Conservation (phyloP, 108 stramenopile genomes). For the Nitzschia sp. region DNA sequence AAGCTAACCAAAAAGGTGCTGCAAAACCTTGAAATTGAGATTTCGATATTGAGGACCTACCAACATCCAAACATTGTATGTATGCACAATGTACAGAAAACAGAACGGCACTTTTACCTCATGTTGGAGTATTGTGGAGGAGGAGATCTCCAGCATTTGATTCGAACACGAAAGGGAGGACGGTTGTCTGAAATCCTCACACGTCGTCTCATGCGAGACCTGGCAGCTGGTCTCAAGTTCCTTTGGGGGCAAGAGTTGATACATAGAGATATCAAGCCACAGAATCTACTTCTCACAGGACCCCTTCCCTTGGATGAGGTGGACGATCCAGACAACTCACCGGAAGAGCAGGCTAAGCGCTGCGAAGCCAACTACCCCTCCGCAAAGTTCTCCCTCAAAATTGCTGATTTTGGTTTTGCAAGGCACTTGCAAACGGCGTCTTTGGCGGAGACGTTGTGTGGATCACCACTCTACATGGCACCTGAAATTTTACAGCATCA, state of each 20-base stretch:
- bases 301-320: constrained; percentile 61
- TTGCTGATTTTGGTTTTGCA: constrained; percentile 99
- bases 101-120: constrained; percentile 86
- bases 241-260: constrained; percentile 84
- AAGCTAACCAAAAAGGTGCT: constrained; percentile 92
- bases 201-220: constrained; percentile 86
- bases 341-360: constrained; percentile 28
- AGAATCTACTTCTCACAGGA: constrained; percentile 92
- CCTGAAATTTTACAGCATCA: constrained; percentile 89
- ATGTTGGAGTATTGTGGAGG: constrained; percentile 96
- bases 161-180: constrained; percentile 68
- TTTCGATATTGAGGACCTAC: constrained; percentile 89
- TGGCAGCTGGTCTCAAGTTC: constrained; percentile 86
- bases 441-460: constrained; percentile 97
- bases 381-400: constrained; percentile 74
- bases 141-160: constrained; percentile 89
- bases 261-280: constrained; percentile 97
- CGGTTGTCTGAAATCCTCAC: constrained; percentile 80
- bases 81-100: constrained; percentile 83
- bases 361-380: constrained; percentile 33
- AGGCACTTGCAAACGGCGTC: constrained; percentile 85
- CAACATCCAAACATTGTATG: constrained; percentile 90
- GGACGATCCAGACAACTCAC: constrained; percentile 57
- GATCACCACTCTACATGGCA: constrained; percentile 97
- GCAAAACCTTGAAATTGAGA: constrained; percentile 95